Conservation (phyloP, 1,284 basidiomycete species). For the Puccinia hordei region DNA sequence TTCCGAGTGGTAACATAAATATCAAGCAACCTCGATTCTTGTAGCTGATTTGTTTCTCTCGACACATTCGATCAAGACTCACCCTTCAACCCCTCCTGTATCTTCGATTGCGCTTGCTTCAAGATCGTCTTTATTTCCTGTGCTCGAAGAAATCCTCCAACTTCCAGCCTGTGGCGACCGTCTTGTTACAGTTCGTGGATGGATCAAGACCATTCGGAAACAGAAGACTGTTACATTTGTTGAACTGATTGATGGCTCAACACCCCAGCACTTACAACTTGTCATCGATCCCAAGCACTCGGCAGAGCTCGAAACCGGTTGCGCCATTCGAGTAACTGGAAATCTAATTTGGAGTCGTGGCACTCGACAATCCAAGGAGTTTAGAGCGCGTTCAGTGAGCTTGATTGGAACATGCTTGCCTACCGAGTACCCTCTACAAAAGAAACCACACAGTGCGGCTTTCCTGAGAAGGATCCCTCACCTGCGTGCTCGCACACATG, state of each 20-base stretch:
- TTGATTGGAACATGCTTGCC: slow-evolving; percentile 20
- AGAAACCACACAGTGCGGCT: slow-evolving; percentile 23
- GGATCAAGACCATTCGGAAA: slow-evolving; percentile 40
- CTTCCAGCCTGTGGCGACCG: neutral
- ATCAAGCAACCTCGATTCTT: neutral
- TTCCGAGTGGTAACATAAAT: neutral
- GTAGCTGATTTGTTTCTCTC: neutral
- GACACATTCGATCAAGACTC: neutral
- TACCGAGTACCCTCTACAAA: slow-evolving; percentile 33
- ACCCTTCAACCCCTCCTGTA: neutral
- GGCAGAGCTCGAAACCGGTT: slow-evolving; percentile 27
- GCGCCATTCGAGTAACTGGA: slow-evolving; percentile 34
- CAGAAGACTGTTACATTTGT: slow-evolving; percentile 34
- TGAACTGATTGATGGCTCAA: slow-evolving; percentile 43
- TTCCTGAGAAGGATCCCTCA: slow-evolving; percentile 63
- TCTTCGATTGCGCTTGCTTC: neutral
- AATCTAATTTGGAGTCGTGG: slow-evolving; percentile 35
- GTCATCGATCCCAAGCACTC: slow-evolving; percentile 14
- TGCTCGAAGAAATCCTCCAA: slow-evolving; percentile 32
- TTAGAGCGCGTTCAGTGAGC: slow-evolving; percentile 1
- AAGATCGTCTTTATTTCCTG: slow-evolving; percentile 57
- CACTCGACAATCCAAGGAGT: slow-evolving; percentile 20
- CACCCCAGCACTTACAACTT: slow-evolving; percentile 33
- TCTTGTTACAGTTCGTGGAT: slow-evolving; percentile 27
- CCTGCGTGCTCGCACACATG: slow-evolving; percentile 74